Conservation (phyloP, 1,284 basidiomycete genomes). For the Coniferiporia weirii region DNA sequence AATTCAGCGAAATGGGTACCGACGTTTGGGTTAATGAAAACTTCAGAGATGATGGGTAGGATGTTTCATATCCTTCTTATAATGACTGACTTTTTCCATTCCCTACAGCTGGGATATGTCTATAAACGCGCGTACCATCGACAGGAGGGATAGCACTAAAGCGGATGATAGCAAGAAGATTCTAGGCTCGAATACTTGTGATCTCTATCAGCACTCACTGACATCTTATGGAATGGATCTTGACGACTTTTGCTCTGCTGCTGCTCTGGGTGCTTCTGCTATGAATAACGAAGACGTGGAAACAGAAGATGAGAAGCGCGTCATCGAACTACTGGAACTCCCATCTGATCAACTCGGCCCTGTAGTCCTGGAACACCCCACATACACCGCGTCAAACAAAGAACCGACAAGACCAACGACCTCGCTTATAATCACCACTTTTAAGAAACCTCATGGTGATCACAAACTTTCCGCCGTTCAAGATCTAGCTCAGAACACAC, state of each 20-base stretch:
- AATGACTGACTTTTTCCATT: not conserved
- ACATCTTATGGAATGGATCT: slow-evolving; percentile 4
- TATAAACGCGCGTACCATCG: too few species aligned
- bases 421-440: not conserved
- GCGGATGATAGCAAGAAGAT: not conserved
- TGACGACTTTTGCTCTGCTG: slow-evolving; percentile 14
- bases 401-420: not conserved
- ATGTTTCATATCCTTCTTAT: not conserved
- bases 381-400: not conserved
- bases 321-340: slow-evolving; percentile 6
- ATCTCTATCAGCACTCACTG: slow-evolving; percentile 1
- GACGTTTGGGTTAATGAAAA: slow-evolving; percentile 12
- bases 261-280: not conserved
- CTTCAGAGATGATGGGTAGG: slow-evolving; percentile 3
- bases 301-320: slow-evolving; percentile 5
- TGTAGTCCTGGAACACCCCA: not conserved
- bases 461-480: not conserved
- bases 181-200: not conserved
- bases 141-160: not conserved
- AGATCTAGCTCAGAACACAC: slow-evolving; percentile 3
- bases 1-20: not conserved
- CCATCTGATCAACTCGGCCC: not conserved
- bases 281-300: slow-evolving; percentile 4
- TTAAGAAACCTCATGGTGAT: not conserved
- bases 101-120: not conserved